Conservation (phyloP, 345 rosid species). For the Gossypium ekmanianum region DNA sequence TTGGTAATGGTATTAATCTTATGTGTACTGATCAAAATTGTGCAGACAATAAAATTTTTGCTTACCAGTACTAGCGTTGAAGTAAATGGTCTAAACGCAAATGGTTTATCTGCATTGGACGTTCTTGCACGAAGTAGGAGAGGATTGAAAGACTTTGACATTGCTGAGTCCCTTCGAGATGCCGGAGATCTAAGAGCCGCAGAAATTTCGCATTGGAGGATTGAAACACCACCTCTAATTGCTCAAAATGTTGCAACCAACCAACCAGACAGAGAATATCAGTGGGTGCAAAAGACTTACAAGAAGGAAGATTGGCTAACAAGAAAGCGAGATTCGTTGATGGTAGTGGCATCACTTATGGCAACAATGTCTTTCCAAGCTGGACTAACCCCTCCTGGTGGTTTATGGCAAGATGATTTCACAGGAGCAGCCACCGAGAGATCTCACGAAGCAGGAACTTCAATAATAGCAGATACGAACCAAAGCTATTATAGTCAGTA, state of each 20-base stretch:
- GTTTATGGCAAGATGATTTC: slow-evolving; percentile 14
- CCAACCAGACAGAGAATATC: neutral
- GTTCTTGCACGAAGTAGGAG: slow-evolving; percentile 21
- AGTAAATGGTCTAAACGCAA: slow-evolving; percentile 19
- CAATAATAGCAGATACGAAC: slow-evolving; percentile 19
- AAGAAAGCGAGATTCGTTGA: slow-evolving; percentile 21
- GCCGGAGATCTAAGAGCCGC: slow-evolving; percentile 18
- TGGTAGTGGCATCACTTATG: slow-evolving; percentile 31
- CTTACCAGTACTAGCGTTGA: slow-evolving; percentile 16
- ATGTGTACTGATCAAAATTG: neutral
- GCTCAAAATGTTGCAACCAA: neutral
- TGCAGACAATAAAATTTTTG: slow-evolving; percentile 23
- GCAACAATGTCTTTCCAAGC: slow-evolving; percentile 39
- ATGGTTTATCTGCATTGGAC: slow-evolving; percentile 27
- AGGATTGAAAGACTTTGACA: slow-evolving; percentile 28
- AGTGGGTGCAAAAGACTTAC: neutral
- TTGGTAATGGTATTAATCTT: neutral
- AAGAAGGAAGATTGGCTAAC: slow-evolving; percentile 25
- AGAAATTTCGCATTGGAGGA: neutral
- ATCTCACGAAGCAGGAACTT: slow-evolving; percentile 19
- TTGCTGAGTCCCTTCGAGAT: slow-evolving; percentile 15
- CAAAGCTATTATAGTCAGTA: neutral
- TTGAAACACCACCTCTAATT: neutral
- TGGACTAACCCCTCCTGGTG: slow-evolving; percentile 29
- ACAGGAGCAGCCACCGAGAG: neutral